phyloP scores from a whole-genome alignment of 2,329 filamentous ascomycete species.

The Podosphaera fusca region DNA sequence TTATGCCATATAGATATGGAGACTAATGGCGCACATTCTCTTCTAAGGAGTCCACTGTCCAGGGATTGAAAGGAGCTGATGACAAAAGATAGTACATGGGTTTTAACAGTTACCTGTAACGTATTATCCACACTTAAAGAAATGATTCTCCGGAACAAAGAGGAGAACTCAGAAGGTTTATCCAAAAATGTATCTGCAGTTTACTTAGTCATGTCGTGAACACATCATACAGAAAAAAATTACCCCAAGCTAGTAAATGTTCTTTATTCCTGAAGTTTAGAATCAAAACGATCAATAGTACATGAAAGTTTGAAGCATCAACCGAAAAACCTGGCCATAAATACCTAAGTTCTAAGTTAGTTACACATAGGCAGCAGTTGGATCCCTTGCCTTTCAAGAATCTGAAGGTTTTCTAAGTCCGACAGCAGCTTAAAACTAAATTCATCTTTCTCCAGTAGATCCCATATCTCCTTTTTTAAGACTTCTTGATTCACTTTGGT shows the following conservation, averaged over 20 bases:
- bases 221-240: conserved; percentile 11
- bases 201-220: conserved; percentile 2
- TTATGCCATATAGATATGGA: conserved; percentile 95
- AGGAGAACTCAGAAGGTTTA: conserved; percentile 61
- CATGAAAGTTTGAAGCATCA: conserved; percentile 75
- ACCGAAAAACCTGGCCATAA: conserved; percentile 86
- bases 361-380: not conserved
- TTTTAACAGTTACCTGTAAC: conserved; percentile 42
- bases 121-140: conserved; percentile 62
- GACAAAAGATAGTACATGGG: conserved; percentile 70
- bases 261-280: conserved; percentile 76
- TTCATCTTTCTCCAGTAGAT: conserved; percentile 56
- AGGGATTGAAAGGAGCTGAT: conserved; percentile 85
- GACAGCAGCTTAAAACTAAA: conserved; percentile 61
- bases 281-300: conserved; percentile 66
- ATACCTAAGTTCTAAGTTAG: conserved; percentile 33
- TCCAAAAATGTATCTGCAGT: conserved; percentile 47
- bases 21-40: conserved; percentile 87
- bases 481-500: conserved; percentile 56
- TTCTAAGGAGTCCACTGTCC: conserved; percentile 69
- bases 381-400: conserved; percentile 52
- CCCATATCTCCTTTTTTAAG: conserved; percentile 74
- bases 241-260: conserved; percentile 69
- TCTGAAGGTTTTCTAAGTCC: conserved; percentile 71
- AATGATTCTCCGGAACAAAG: conserved; percentile 69